Evolutionary conservation across 31 red algal species (phyloP).

Genomic region (Bonnemaisonia californica): DNA sequence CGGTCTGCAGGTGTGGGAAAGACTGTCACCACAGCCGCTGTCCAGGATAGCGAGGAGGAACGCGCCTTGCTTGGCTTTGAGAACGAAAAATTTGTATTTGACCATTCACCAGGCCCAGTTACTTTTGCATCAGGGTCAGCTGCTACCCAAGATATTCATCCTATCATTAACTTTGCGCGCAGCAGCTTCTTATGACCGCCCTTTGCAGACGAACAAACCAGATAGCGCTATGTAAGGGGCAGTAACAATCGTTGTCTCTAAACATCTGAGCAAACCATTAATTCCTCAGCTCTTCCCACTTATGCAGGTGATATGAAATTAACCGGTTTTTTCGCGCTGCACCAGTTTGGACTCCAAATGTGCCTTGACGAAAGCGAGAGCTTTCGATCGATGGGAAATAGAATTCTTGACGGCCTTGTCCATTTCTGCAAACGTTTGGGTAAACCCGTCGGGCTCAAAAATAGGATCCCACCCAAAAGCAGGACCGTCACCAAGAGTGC

Average conservation of each 20-base stretch:
- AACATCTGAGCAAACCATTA: too few species aligned
- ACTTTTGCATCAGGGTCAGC: constrained; percentile 54
- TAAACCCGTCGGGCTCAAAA: constrained; percentile 86
- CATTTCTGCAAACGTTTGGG: constrained; percentile 93
- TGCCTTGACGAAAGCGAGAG: constrained; percentile 50
- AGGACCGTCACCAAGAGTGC: constrained; percentile 42
- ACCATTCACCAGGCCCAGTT: constrained; percentile 52
- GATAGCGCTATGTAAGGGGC: neutral
- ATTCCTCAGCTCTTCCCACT: too few species aligned
- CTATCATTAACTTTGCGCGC: constrained; percentile 52
- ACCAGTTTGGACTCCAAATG: constrained; percentile 20
- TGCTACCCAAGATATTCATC: constrained; percentile 33
- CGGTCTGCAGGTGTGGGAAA: constrained; percentile 27
- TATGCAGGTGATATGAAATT: neutral
- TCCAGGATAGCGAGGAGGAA: constrained; percentile 52
- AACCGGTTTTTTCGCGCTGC: neutral
- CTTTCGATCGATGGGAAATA: constrained; percentile 86
- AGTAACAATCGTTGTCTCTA: neutral
- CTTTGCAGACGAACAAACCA: neutral
- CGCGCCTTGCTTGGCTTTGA: constrained; percentile 59
- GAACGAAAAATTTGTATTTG: constrained; percentile 71
- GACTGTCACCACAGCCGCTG: constrained; percentile 5
- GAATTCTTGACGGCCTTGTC: constrained; percentile 76
- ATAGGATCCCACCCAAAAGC: constrained; percentile 97
- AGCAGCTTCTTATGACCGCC: constrained; percentile 30